These are phyloP conservation scores for Fusarium euwallaceae DNA, from an alignment of 2,329 filamentous ascomycete species.

Conservation along the genomic window DNA sequence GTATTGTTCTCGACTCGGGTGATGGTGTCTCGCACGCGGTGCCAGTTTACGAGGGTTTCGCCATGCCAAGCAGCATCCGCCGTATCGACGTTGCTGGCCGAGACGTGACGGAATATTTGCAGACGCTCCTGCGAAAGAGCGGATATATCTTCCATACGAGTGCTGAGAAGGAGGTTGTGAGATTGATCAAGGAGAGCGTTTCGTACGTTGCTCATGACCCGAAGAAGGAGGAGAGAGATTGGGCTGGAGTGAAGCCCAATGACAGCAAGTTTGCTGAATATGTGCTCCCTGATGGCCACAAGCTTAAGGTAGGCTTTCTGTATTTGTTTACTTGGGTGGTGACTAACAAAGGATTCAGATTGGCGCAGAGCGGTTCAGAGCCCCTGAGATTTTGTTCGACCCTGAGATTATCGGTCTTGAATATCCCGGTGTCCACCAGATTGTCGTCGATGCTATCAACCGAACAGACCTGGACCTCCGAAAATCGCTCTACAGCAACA, in stretches of 20 bases:
- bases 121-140: slow-evolving; percentile 89
- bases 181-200: slow-evolving; percentile 95
- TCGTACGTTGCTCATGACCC: slow-evolving; percentile 93
- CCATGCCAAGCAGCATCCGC: slow-evolving; percentile 94
- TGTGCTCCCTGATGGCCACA: slow-evolving; percentile 90
- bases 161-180: slow-evolving; percentile 98
- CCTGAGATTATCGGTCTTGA: slow-evolving; percentile 95
- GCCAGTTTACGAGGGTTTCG: slow-evolving; percentile 97
- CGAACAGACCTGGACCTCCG: slow-evolving; percentile 95
- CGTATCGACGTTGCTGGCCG: slow-evolving; percentile 96
- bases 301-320: slow-evolving; percentile 79
- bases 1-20: slow-evolving; percentile 93
- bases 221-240: slow-evolving; percentile 96
- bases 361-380: slow-evolving; percentile 93
- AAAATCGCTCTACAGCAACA: slow-evolving; percentile 94
- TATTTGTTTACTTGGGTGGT: too few species aligned
- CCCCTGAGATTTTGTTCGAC: slow-evolving; percentile 97
- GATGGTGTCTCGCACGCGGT: slow-evolving; percentile 98
- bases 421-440: slow-evolving; percentile 97
- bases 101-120: slow-evolving; percentile 96
- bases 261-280: slow-evolving; percentile 88
- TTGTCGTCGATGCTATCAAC: slow-evolving; percentile 95
- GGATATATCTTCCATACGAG: slow-evolving; percentile 97
- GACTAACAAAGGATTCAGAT: slow-evolving; percentile 66
- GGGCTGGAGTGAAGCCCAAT: slow-evolving; percentile 83